Percentiles rank a stretch among this genome's conserved stretches.
phyloP scores from a whole-genome alignment of 768 basidiomycete species.

The Leucocoprinus leucothites region DNA sequence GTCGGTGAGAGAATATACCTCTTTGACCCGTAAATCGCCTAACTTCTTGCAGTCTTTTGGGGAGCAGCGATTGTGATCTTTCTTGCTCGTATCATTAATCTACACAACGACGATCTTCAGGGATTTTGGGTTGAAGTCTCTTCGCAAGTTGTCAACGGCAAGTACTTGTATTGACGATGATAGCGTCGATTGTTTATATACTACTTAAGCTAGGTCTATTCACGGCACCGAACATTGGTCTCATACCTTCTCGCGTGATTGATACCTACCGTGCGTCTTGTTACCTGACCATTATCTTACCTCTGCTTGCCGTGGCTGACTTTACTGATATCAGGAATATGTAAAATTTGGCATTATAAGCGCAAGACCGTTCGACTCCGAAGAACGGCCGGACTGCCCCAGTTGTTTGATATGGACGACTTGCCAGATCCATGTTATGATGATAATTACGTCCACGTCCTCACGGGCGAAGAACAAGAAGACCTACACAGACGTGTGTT shows the following conservation, averaged over 20 bases:
- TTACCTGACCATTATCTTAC: slow-evolving; percentile 1
- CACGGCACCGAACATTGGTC: slow-evolving; percentile 74
- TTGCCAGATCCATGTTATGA: slow-evolving; percentile 76
- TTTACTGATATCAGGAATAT: slow-evolving; percentile 48
- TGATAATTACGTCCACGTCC: slow-evolving; percentile 66
- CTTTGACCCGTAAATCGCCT: slow-evolving; percentile 1
- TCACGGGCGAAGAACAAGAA: slow-evolving; percentile 61
- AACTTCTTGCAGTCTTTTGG: slow-evolving; percentile 63
- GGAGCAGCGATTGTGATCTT: slow-evolving; percentile 81
- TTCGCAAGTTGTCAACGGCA: slow-evolving; percentile 76
- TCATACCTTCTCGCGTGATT: slow-evolving; percentile 71
- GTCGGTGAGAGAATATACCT: slow-evolving; percentile 42
- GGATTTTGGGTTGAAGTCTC: slow-evolving; percentile 81
- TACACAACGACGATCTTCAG: slow-evolving; percentile 65
- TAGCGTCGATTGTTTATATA: neutral
- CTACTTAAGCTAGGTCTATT: slow-evolving; percentile 58
- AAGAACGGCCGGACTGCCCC: slow-evolving; percentile 59
- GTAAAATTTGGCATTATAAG: slow-evolving; percentile 74
- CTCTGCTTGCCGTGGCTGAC: neutral
- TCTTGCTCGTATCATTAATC: slow-evolving; percentile 62
- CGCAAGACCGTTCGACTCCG: slow-evolving; percentile 55
- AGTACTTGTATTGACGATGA: neutral
- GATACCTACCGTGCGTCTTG: slow-evolving; percentile 67
- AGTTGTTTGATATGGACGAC: slow-evolving; percentile 72
- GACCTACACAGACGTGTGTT: slow-evolving; percentile 62